phyloP scores from a whole-genome alignment of 1,139 yeast species.

The Candida tropicalis region DNA sequence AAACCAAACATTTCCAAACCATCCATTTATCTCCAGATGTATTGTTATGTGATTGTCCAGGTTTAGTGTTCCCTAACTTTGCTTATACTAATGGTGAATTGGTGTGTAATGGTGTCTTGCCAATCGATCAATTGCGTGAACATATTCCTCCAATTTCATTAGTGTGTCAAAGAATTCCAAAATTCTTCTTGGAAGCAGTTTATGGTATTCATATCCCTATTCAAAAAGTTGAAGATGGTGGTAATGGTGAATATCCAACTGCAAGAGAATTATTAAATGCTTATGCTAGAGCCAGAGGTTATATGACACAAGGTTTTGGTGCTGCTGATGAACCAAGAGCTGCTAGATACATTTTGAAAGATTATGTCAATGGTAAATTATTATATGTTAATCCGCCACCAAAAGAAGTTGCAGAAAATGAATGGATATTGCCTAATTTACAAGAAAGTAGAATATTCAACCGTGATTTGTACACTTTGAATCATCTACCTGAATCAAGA shows the following conservation, averaged over 20 bases:
- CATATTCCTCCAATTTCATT: conserved; percentile 88
- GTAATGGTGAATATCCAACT: conserved; percentile 78
- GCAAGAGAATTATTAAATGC: conserved; percentile 88
- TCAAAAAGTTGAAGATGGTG: conserved; percentile 80
- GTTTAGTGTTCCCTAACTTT: conserved; percentile 96
- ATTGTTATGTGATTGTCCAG: conserved; percentile 96
- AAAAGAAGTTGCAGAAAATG: conserved; percentile 28
- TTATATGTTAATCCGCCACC: conserved; percentile 91
- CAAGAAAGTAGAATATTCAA: conserved; percentile 68
- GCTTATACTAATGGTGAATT: conserved; percentile 96
- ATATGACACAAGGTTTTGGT: conserved; percentile 96
- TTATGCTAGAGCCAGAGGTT: conserved; percentile 96
- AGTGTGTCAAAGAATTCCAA: conserved; percentile 88
- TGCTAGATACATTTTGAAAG: conserved; percentile 88
- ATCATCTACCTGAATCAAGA: conserved; percentile 70
- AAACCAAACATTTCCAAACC: conserved; percentile 98
- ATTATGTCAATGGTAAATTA: conserved; percentile 90
- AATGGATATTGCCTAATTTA: conserved; percentile 39
- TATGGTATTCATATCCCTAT: conserved; percentile 91
- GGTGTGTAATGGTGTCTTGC: conserved; percentile 96
- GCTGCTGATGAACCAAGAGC: conserved; percentile 97
- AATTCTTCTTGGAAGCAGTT: conserved; percentile 82
- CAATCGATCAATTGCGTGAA: conserved; percentile 95
- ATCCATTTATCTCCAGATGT: conserved; percentile 82
- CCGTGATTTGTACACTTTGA: conserved; percentile 65